These are phyloP conservation scores for Phytopythium sindhum DNA, from an alignment of 352 stramenopile species.

Conservation along the genomic window DNA sequence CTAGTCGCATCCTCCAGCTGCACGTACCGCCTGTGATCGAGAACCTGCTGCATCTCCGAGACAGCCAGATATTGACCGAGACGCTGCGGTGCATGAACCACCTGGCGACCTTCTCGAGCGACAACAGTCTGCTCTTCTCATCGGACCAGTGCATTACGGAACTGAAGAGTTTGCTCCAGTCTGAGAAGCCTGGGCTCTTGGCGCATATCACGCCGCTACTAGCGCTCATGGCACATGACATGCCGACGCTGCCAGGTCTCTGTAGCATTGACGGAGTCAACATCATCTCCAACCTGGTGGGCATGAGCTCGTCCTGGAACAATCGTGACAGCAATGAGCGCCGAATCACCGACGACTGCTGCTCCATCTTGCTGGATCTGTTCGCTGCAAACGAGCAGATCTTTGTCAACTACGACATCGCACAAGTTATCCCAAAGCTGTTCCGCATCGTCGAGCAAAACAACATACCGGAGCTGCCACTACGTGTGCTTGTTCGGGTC, in stretches of 20 bases:
- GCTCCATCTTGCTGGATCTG: constrained; percentile 41
- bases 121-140: constrained; percentile 27
- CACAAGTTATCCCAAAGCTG: constrained; percentile 39
- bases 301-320: constrained; percentile 9
- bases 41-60: constrained; percentile 43
- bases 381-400: constrained; percentile 45
- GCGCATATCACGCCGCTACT: constrained; percentile 47
- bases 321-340: constrained; percentile 10
- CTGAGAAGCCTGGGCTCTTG: constrained; percentile 27
- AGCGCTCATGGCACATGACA: constrained; percentile 38
- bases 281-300: constrained; percentile 26
- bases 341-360: constrained; percentile 38
- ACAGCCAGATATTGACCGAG: constrained; percentile 31
- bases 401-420: constrained; percentile 42
- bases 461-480: constrained; percentile 31
- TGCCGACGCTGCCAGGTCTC: constrained; percentile 42
- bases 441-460: constrained; percentile 40
- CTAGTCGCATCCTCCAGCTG: constrained; percentile 31
- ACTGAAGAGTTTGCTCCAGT: constrained; percentile 30
- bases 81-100: constrained; percentile 30
- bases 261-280: constrained; percentile 41
- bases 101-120: constrained; percentile 15
- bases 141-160: constrained; percentile 24
- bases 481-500: constrained; percentile 47
- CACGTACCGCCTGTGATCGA: constrained; percentile 36